Evolutionary conservation across 352 stramenopile species (phyloP).

Genomic region (Aphanomyces euteiches): DNA sequence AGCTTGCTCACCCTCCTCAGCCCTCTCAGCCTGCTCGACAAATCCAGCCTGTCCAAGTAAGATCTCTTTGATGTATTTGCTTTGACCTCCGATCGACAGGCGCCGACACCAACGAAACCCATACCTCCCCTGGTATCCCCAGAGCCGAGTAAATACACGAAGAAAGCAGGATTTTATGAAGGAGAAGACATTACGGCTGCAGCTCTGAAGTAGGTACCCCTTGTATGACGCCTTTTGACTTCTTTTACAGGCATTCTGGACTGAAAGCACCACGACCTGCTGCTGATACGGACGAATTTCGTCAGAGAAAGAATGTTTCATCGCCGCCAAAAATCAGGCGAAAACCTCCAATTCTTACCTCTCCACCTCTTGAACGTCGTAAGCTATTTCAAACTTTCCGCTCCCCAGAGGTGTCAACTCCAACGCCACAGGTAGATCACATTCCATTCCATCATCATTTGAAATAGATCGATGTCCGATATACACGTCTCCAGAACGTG

Average conservation of each 20-base stretch:
- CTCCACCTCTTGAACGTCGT: not conserved
- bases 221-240: not conserved
- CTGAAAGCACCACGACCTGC: slow-evolving; percentile 12
- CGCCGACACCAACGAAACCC: too few species aligned
- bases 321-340: too few species aligned
- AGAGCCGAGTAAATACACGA: not conserved
- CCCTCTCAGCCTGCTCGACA: too few species aligned
- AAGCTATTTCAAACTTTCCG: not conserved
- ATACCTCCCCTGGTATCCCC: too few species aligned
- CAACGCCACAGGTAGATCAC: not conserved
- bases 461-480: not conserved
- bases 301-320: not conserved
- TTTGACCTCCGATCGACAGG: too few species aligned
- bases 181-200: slow-evolving; percentile 21
- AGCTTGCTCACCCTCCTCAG: not conserved
- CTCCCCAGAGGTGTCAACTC: not conserved
- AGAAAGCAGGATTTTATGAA: slow-evolving; percentile 8
- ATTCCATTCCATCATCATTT: not conserved
- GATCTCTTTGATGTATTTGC: too few species aligned
- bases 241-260: slow-evolving; percentile 12
- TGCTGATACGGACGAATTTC: not conserved
- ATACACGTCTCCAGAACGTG: not conserved
- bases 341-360: not conserved
- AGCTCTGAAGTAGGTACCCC: not conserved
- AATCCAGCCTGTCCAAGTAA: too few species aligned